phyloP scores from a whole-genome alignment of 2,329 filamentous ascomycete species.

The Phoma sp. region DNA sequence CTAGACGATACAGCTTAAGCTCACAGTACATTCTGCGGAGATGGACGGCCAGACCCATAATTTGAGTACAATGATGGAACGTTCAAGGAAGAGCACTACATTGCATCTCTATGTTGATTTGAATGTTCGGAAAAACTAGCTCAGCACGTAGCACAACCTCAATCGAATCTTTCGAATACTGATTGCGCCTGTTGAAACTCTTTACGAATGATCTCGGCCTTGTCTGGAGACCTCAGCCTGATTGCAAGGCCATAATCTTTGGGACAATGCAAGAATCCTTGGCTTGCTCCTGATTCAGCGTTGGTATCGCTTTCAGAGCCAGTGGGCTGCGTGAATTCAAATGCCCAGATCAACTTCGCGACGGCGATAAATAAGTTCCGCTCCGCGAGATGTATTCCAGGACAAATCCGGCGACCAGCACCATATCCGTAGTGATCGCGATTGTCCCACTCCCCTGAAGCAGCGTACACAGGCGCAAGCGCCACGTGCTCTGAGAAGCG shows the following conservation, averaged over 20 bases:
- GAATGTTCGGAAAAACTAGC: no score
- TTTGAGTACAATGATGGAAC: no score
- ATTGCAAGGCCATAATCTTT: slow-evolving; percentile 10
- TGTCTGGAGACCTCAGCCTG: slow-evolving; percentile 6
- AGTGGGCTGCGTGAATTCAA: slow-evolving; percentile 11
- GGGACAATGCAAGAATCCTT: slow-evolving; percentile 9
- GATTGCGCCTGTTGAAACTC: slow-evolving; percentile 10
- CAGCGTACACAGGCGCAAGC: slow-evolving; percentile 16
- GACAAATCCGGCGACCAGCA: slow-evolving; percentile 46
- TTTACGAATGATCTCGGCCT: slow-evolving; percentile 1
- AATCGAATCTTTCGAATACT: slow-evolving; percentile 9
- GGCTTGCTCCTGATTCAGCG: slow-evolving; percentile 8
- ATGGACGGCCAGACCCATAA: background rate
- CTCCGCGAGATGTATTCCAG: slow-evolving; percentile 43
- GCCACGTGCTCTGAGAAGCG: slow-evolving; percentile 25
- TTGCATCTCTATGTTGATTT: background rate
- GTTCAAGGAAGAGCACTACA: background rate
- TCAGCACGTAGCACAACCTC: background rate
- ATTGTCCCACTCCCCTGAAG: slow-evolving; percentile 19
- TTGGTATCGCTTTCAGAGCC: slow-evolving; percentile 8
- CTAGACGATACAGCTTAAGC: background rate
- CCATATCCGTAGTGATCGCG: slow-evolving; percentile 47
- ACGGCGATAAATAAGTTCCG: slow-evolving; percentile 28
- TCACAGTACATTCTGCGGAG: background rate
- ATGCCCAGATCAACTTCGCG: slow-evolving; percentile 8